A percentile compares a stretch with the other conserved stretches of the same genome.
These are phyloP conservation scores for Hibiscus trionum DNA, from an alignment of 345 rosid species.

Conservation along the genomic window DNA sequence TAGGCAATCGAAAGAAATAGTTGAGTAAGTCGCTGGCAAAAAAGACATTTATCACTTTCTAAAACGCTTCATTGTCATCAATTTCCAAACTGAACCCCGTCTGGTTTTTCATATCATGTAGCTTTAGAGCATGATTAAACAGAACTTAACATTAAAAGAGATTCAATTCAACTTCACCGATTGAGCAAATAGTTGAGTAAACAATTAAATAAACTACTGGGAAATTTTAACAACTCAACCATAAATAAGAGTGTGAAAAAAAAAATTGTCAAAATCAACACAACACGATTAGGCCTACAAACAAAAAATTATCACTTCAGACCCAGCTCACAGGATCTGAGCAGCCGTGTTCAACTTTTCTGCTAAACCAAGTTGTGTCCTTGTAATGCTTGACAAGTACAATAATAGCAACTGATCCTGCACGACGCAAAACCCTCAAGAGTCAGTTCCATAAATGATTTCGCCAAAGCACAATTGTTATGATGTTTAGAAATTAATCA, in stretches of 20 bases:
- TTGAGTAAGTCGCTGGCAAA: too few relatives aligned
- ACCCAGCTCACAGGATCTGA: conserved; percentile 45
- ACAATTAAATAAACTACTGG: too few relatives aligned
- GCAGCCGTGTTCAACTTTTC: conserved; percentile 95
- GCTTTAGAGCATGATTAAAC: too few relatives aligned
- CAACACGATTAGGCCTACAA: neutral
- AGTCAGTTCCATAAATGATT: neutral
- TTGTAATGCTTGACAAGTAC: conserved; percentile 85
- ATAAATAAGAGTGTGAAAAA: conserved; percentile 1
- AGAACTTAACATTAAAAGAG: neutral
- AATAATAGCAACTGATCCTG: conserved; percentile 82
- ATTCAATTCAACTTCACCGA: neutral
- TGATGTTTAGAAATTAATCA: neutral
- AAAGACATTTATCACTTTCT: too few relatives aligned
- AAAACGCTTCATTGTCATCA: too few relatives aligned
- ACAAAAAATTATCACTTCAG: neutral
- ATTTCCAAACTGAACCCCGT: too few relatives aligned
- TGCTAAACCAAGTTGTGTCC: conserved; percentile 87
- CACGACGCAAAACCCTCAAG: neutral
- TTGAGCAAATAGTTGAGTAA: too few relatives aligned
- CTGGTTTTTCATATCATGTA: too few relatives aligned
- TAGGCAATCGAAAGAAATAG: too few relatives aligned
- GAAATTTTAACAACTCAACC: too few relatives aligned
- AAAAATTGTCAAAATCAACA: neutral
- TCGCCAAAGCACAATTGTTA: neutral